Evolutionary conservation across 2,329 filamentous ascomycete genomes (phyloP).

Genomic region (Daldinia sp.): DNA sequence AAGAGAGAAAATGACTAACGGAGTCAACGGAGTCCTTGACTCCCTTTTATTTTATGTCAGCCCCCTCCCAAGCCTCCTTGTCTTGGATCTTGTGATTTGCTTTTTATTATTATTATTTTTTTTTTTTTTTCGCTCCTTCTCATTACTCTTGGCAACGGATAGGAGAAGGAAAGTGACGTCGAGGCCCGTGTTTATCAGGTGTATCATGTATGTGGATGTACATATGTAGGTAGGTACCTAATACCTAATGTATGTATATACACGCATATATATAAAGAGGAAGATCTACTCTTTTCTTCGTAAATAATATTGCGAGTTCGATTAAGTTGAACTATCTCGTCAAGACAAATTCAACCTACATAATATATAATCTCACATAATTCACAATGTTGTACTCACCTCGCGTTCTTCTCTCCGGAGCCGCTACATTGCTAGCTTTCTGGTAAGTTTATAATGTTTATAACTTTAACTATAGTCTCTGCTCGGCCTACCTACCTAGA

Average conservation of each 20-base stretch:
- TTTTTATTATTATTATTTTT: not conserved
- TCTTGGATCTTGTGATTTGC: constrained; percentile 6
- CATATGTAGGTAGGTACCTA: not conserved
- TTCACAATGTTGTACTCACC: constrained; percentile 39
- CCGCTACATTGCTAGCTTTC: constrained; percentile 35
- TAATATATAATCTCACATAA: constrained; percentile 3
- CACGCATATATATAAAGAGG: not conserved
- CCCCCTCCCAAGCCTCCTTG: constrained; percentile 13
- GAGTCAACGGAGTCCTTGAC: not conserved
- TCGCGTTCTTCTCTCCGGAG: constrained; percentile 27
- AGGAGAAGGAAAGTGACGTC: constrained; percentile 6
- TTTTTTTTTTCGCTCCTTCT: not conserved
- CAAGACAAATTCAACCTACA: not conserved
- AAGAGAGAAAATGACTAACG: not conserved
- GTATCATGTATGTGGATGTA: not conserved
- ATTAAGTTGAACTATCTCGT: not conserved
- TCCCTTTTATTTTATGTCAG: constrained; percentile 4
- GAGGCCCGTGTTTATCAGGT: not conserved
- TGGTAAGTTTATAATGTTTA: constrained; percentile 43
- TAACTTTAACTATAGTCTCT: not conserved
- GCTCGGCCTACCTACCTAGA: not conserved
- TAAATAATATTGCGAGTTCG: not conserved
- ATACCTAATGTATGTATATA: not conserved
- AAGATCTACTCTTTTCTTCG: not conserved
- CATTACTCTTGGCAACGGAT: constrained; percentile 8